Conservation (phyloP, 1,139 yeast genomes). For the Magnusiomyces fungicola region DNA sequence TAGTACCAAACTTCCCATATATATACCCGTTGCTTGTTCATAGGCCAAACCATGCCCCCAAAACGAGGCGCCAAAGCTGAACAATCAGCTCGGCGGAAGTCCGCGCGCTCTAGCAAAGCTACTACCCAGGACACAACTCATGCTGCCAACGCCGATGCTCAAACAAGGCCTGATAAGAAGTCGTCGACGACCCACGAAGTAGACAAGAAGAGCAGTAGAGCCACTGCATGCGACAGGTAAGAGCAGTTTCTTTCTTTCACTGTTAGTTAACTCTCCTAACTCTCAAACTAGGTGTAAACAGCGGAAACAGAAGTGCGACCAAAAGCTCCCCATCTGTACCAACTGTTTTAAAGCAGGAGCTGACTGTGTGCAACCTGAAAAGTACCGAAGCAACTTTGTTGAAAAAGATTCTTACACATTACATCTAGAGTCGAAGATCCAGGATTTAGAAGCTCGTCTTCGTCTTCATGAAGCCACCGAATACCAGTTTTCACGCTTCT, state of each 20-base stretch:
- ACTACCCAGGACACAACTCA: too few species aligned
- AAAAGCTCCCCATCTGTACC: conserved; percentile 6
- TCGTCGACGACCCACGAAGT: background rate
- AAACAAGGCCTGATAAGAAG: too few species aligned
- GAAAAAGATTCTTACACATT: conserved; percentile 4
- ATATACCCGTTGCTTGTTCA: too few species aligned
- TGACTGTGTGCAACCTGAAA: conserved; percentile 8
- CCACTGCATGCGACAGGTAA: too few species aligned
- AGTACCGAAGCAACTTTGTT: conserved; percentile 3
- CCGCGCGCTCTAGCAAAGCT: too few species aligned
- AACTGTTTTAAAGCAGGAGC: conserved; percentile 4
- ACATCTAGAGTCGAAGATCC: background rate
- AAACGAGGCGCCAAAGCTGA: too few species aligned
- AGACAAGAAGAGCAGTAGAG: background rate
- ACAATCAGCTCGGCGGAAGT: too few species aligned
- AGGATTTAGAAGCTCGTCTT: background rate
- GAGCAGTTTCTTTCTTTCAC: background rate
- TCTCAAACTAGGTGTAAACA: background rate
- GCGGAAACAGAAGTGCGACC: conserved; percentile 8
- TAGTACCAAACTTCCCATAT: too few species aligned
- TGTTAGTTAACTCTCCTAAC: background rate
- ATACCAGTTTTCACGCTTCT: conserved; percentile 2
- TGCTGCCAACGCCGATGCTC: too few species aligned
- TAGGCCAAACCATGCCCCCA: too few species aligned
- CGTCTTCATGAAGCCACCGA: background rate